These are phyloP conservation scores for Didymella glomerata DNA, from an alignment of 2,329 filamentous ascomycete genomes.

Conservation along the genomic window DNA sequence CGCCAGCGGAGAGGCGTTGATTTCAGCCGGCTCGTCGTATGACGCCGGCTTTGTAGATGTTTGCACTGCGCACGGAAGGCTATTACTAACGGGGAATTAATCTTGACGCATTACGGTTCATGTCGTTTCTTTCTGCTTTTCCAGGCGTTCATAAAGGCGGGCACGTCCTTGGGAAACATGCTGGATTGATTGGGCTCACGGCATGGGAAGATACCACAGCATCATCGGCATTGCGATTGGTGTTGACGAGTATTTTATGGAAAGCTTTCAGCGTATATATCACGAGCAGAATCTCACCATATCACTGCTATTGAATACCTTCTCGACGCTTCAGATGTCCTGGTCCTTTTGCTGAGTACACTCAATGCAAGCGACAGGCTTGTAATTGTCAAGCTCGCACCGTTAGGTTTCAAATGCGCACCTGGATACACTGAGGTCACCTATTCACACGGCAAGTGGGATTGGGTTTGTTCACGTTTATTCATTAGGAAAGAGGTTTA, in stretches of 20 bases:
- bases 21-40: slow-evolving; percentile 39
- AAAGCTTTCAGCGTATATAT: slow-evolving; percentile 16
- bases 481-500: slow-evolving; percentile 43
- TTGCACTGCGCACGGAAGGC: background rate
- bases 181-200: background rate
- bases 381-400: background rate
- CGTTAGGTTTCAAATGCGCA: background rate
- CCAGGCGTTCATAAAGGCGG: slow-evolving; percentile 9
- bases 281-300: background rate
- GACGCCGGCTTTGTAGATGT: slow-evolving; percentile 43
- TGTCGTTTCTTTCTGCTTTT: background rate
- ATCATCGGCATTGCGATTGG: slow-evolving; percentile 23
- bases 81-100: slow-evolving; percentile 4
- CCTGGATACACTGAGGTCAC: background rate
- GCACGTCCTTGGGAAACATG: background rate
- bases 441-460: background rate
- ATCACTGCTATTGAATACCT: background rate
- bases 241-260: slow-evolving; percentile 24
- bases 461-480: background rate
- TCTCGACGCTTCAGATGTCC: background rate
- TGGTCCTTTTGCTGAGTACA: too few species aligned
- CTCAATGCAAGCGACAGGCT: background rate
- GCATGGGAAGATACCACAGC: slow-evolving; percentile 22
- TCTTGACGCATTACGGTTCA: slow-evolving; percentile 7
- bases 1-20: slow-evolving; percentile 37